A percentile compares a stretch with the other conserved stretches of the same genome.
phyloP scores from a whole-genome alignment of 352 stramenopile species.

The Globisporangium rhizosaccharum region DNA sequence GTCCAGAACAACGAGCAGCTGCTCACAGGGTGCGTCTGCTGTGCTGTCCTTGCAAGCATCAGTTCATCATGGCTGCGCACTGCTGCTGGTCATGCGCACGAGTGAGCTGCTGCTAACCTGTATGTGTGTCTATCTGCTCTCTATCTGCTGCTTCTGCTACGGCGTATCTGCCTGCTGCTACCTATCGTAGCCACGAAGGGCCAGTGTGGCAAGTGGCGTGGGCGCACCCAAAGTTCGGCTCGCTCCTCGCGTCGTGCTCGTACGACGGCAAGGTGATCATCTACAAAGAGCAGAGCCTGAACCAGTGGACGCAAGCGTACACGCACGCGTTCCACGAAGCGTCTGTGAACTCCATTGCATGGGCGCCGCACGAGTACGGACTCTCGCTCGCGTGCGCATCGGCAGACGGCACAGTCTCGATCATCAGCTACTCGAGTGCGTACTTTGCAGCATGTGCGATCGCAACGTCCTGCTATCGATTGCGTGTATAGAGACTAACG shows the following conservation, averaged over 20 bases:
- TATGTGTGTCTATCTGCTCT: background rate
- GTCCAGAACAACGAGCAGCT: constrained; percentile 89
- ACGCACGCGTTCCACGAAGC: constrained; percentile 84
- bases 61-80: too few relatives aligned
- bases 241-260: constrained; percentile 94
- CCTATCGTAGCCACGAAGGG: constrained; percentile 86
- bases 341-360: constrained; percentile 94
- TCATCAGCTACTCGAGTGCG: constrained; percentile 77
- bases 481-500: background rate
- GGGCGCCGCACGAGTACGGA: constrained; percentile 96
- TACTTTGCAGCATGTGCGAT: too few relatives aligned
- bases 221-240: constrained; percentile 97
- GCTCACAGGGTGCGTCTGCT: constrained; percentile 49
- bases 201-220: constrained; percentile 98
- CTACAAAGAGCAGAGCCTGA: constrained; percentile 91
- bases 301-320: constrained; percentile 94
- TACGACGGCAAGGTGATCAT: constrained; percentile 98
- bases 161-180: constrained; percentile 1
- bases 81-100: constrained; percentile 5
- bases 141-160: background rate
- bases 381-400: constrained; percentile 92
- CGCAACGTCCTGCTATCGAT: background rate
- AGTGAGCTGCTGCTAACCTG: background rate
- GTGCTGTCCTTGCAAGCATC: background rate
- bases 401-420: constrained; percentile 93